Base-by-base conservation (phyloP, 768 basidiomycete genomes). In the Exidia glandulosa region DNA sequence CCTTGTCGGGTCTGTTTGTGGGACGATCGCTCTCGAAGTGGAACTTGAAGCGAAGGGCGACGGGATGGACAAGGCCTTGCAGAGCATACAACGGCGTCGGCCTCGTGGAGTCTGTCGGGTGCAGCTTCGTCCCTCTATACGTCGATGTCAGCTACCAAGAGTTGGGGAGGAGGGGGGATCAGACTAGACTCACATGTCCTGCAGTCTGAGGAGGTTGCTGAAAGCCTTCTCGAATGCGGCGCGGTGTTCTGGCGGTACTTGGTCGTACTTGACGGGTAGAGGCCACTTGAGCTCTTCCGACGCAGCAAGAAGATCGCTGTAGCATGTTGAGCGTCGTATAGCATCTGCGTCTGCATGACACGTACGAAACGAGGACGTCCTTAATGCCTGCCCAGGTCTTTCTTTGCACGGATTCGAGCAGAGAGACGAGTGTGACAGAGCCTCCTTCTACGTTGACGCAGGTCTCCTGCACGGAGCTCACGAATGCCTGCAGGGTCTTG, bases 1-100 rank as follows among this genome's bases (percentile, higher is more conserved):
- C 94, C 83, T 97, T 98, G 74, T 98, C 95, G 10, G 93, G 71
- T 57, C 90, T 79, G 71, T 97, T 99, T 0, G 96, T 99, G 64
- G 84, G 82, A 34, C 92, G 78, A 19, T 81, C 77, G 0, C 89
- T 84, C 60, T 97, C 93, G 63, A 98, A 98, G 68, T 99, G 96
- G 69, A 88, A 99, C 66, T 88, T 90, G 77, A 97, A 99, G 23
- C 96, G 82, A 61, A 92, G 72, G 2, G 87, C 77, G 56, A 99
- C 79, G 2, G 94, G 90, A 48, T 86, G 84, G 3, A 92, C 81
- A 19, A 99, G 80, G 2, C 89, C 86, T 68, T 91, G 86, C 19
- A 98, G 66, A 2, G 96, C 82, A 71, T 94, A 94, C 33, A 97
- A 68, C 25, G 0, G 86, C 84, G 56, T 82, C 79, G 4, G 66